These are phyloP conservation scores for Ophiosphaerella herpotricha DNA, from an alignment of 2,329 filamentous ascomycete species.

Conservation along the genomic window DNA sequence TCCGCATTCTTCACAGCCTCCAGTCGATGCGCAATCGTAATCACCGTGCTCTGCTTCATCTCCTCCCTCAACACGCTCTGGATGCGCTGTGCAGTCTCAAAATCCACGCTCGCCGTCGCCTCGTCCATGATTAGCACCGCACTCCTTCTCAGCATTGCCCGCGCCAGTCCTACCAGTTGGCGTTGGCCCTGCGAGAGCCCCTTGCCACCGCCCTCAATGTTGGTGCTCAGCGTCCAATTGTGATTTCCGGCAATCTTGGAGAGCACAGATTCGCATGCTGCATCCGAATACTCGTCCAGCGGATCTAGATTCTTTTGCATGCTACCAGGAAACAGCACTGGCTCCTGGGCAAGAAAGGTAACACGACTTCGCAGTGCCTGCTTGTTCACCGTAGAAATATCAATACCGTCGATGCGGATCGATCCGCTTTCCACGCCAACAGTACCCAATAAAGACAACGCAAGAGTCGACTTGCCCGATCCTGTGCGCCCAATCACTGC, in stretches of 20 bases:
- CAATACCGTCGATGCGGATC: slow-evolving; percentile 65
- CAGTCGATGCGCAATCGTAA: slow-evolving; percentile 68
- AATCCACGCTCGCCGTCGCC: slow-evolving; percentile 68
- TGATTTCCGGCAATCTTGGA: slow-evolving; percentile 60
- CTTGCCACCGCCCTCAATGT: slow-evolving; percentile 63
- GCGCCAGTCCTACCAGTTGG: slow-evolving; percentile 66
- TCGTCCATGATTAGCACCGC: slow-evolving; percentile 69
- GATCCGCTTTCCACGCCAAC: slow-evolving; percentile 59
- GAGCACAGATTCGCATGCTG: slow-evolving; percentile 59
- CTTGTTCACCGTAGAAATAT: slow-evolving; percentile 63
- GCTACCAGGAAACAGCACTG: slow-evolving; percentile 66
- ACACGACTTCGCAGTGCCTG: slow-evolving; percentile 65
- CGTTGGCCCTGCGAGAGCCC: slow-evolving; percentile 69
- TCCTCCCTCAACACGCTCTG: slow-evolving; percentile 61
- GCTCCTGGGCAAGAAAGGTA: slow-evolving; percentile 70
- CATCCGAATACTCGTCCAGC: slow-evolving; percentile 60
- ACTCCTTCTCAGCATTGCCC: slow-evolving; percentile 66
- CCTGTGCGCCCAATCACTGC: slow-evolving; percentile 78
- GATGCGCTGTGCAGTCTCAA: slow-evolving; percentile 62
- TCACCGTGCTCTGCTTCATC: slow-evolving; percentile 63
- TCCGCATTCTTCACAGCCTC: slow-evolving; percentile 65
- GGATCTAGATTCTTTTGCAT: slow-evolving; percentile 68
- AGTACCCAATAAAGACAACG: slow-evolving; percentile 61
- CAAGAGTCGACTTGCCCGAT: slow-evolving; percentile 81
- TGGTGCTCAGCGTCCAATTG: slow-evolving; percentile 60